phyloP scores from a whole-genome alignment of 345 rosid species.

The Camelina laxa region DNA sequence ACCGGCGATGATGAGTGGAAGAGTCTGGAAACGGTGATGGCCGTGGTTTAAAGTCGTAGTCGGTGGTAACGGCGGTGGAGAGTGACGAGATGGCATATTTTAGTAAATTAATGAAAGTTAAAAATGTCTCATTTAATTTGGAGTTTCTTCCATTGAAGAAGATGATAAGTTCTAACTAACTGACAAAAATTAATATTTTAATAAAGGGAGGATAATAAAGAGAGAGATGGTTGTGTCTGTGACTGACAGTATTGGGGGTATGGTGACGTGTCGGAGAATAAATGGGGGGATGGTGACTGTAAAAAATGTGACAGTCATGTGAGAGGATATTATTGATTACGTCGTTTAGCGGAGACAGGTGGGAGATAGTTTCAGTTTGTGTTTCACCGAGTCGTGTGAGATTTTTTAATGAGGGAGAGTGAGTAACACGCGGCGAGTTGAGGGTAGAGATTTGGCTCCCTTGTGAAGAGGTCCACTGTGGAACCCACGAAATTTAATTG shows the following conservation, averaged over 20 bases:
- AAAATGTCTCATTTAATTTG: slow-evolving; percentile 20
- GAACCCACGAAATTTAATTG: slow-evolving; percentile 33
- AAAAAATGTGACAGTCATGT: slow-evolving; percentile 40
- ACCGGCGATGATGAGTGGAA: slow-evolving; percentile 50
- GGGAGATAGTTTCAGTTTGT: neutral
- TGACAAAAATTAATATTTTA: neutral
- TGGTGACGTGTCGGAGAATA: slow-evolving; percentile 26
- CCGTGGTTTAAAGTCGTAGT: slow-evolving; percentile 23
- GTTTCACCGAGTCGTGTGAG: slow-evolving; percentile 26
- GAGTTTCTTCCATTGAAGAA: slow-evolving; percentile 34
- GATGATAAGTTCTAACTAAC: slow-evolving; percentile 1
- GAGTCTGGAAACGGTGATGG: slow-evolving; percentile 35
- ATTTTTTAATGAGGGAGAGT: slow-evolving; percentile 29
- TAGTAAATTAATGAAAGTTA: slow-evolving; percentile 33
- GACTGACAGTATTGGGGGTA: slow-evolving; percentile 35
- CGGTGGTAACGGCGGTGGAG: slow-evolving; percentile 40
- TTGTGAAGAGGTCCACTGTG: slow-evolving; percentile 1
- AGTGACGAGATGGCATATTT: slow-evolving; percentile 59
- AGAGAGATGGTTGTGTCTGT: slow-evolving; percentile 6
- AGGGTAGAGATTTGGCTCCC: slow-evolving; percentile 20
- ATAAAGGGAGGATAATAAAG: slow-evolving; percentile 30
- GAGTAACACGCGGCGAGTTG: slow-evolving; percentile 29
- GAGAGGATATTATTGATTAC: slow-evolving; percentile 17
- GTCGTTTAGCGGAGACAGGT: slow-evolving; percentile 33
- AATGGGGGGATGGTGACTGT: slow-evolving; percentile 35